Conservation (phyloP, 129 eudicot genomes). For the Sambucus nigra region DNA sequence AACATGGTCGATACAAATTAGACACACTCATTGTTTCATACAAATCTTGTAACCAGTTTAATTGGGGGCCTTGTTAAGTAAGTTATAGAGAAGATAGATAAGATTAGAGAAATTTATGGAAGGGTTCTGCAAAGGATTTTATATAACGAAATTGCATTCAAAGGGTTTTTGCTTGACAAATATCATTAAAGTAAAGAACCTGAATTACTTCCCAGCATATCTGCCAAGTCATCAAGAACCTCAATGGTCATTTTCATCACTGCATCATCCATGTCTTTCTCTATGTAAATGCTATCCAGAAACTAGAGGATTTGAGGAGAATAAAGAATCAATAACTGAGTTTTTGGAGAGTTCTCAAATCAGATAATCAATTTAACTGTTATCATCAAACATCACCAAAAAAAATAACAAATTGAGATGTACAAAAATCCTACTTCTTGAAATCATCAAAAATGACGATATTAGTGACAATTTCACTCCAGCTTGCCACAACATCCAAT, state of each 20-base stretch:
- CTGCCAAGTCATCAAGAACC: no score
- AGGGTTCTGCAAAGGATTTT: conserved; percentile 78
- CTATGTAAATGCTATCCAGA: conserved; percentile 85
- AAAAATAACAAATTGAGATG: no score
- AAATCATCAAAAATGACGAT: no score
- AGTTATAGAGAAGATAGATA: conserved; percentile 97
- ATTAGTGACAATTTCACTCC: no score
- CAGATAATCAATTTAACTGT: no score
- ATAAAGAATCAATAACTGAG: conserved; percentile 72
- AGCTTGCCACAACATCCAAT: no score
- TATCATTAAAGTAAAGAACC: no score
- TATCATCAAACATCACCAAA: no score
- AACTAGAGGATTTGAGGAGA: conserved; percentile 82
- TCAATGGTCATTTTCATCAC: no score
- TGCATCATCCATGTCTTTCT: conserved; percentile 94
- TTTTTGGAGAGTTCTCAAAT: conserved; percentile 83
- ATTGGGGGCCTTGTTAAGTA: conserved; percentile 72
- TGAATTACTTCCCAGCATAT: no score
- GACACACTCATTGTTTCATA: conserved; percentile 43
- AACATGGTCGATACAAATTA: conserved; percentile 9
- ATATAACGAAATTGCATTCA: conserved; percentile 33
- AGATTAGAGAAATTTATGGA: conserved; percentile 74
- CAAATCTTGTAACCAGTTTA: conserved; percentile 49
- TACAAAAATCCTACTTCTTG: no score
- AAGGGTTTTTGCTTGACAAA: no score